These are phyloP conservation scores for Teunomyces aglyptinius DNA, from an alignment of 805 yeast species.

Conservation along the genomic window DNA sequence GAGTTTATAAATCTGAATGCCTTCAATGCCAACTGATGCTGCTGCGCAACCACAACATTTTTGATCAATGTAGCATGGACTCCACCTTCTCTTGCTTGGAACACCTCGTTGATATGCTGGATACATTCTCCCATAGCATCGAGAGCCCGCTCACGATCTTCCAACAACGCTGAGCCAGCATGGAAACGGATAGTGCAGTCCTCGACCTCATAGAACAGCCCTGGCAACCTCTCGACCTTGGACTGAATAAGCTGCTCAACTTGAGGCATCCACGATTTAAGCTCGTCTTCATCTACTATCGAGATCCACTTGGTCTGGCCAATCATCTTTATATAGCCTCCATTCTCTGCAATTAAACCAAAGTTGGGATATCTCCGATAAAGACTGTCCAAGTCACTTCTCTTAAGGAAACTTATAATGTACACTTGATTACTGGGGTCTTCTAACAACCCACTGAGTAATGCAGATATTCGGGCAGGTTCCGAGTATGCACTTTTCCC, in stretches of 20 bases:
- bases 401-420: constrained; percentile 63
- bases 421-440: constrained; percentile 68
- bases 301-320: constrained; percentile 58
- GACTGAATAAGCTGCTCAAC: constrained; percentile 55
- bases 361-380: constrained; percentile 66
- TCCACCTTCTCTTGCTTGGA: constrained; percentile 44
- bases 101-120: constrained; percentile 78
- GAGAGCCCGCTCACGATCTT: constrained; percentile 59
- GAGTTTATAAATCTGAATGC: constrained; percentile 54
- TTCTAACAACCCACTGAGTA: constrained; percentile 56
- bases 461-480: constrained; percentile 54
- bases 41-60: constrained; percentile 70
- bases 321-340: constrained; percentile 68
- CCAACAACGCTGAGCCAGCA: constrained; percentile 64
- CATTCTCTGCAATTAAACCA: constrained; percentile 89
- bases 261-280: constrained; percentile 56
- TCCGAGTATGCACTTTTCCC: constrained; percentile 43
- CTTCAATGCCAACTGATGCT: constrained; percentile 53
- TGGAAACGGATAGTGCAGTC: constrained; percentile 78
- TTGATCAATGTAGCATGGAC: constrained; percentile 78
- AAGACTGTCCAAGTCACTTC: constrained; percentile 62
- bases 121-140: constrained; percentile 80
- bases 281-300: constrained; percentile 49
- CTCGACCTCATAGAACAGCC: constrained; percentile 66
- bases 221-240: constrained; percentile 75